Percentiles rank a stretch among this genome's conserved stretches.
phyloP scores from a whole-genome alignment of 345 rosid species.

The Eucalyptus polybractea region DNA sequence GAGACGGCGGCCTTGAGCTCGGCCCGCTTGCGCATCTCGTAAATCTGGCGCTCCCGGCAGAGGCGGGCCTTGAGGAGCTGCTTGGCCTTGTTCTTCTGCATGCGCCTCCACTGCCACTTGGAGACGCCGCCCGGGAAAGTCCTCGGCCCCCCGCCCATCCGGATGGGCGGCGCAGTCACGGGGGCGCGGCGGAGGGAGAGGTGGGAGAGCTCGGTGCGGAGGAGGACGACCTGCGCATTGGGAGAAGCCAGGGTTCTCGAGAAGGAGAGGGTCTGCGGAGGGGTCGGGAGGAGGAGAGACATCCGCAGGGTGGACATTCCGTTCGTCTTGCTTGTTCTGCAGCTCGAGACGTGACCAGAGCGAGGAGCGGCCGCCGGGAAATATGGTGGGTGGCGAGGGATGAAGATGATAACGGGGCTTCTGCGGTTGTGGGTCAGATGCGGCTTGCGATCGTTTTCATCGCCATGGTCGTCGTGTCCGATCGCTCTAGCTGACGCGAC shows the following conservation, averaged over 20 bases:
- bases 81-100: slow-evolving; percentile 83
- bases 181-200: slow-evolving; percentile 13
- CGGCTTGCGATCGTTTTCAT: not conserved
- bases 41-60: slow-evolving; percentile 70
- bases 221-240: slow-evolving; percentile 11
- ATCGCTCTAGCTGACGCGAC: not conserved
- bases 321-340: not conserved
- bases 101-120: slow-evolving; percentile 92
- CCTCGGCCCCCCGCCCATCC: slow-evolving; percentile 88
- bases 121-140: slow-evolving; percentile 84
- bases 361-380: not conserved
- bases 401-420: not conserved
- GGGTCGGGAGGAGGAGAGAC: slow-evolving; percentile 1
- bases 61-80: slow-evolving; percentile 78
- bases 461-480: not conserved
- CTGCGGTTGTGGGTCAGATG: not conserved
- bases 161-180: slow-evolving; percentile 27
- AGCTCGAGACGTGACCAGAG: not conserved
- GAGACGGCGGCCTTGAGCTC: slow-evolving; percentile 85
- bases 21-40: slow-evolving; percentile 87
- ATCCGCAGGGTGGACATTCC: slow-evolving; percentile 6
- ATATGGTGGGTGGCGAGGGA: not conserved
- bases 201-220: slow-evolving; percentile 1
- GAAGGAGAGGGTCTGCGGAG: slow-evolving; percentile 17
- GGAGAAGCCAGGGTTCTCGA: slow-evolving; percentile 16